phyloP scores from a whole-genome alignment of 129 eudicot species.

The Calendula officinalis region DNA sequence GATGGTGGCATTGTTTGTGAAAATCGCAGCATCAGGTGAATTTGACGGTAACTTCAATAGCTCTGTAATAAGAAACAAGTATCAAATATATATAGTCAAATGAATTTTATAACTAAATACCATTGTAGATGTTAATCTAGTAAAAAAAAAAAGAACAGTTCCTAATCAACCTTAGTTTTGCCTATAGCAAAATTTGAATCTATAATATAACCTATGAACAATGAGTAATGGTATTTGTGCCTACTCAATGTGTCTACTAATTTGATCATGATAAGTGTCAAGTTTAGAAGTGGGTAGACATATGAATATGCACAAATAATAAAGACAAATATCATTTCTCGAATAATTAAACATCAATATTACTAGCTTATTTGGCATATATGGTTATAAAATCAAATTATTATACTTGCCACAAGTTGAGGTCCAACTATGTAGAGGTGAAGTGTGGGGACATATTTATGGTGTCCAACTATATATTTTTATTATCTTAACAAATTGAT shows the following conservation, averaged over 20 bases:
- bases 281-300: too few relatives aligned
- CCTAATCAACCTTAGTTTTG: too few relatives aligned
- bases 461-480: not conserved
- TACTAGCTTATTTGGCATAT: not conserved
- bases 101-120: not conserved
- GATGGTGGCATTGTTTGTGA: constrained; percentile 17
- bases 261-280: too few relatives aligned
- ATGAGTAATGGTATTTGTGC: too few relatives aligned
- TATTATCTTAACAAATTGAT: not conserved
- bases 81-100: not conserved
- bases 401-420: not conserved
- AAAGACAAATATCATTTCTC: too few relatives aligned
- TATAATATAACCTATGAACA: too few relatives aligned
- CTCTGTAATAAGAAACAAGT: constrained; percentile 1
- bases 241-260: too few relatives aligned
- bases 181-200: too few relatives aligned
- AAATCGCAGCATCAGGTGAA: constrained; percentile 36
- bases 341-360: too few relatives aligned
- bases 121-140: not conserved
- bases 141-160: too few relatives aligned
- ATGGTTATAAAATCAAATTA: not conserved
- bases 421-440: not conserved
- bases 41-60: constrained; percentile 30
- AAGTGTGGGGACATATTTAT: not conserved
- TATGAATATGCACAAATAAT: too few relatives aligned